Conservation (phyloP, 108 stramenopile genomes). For the Skeletonema costatum region DNA sequence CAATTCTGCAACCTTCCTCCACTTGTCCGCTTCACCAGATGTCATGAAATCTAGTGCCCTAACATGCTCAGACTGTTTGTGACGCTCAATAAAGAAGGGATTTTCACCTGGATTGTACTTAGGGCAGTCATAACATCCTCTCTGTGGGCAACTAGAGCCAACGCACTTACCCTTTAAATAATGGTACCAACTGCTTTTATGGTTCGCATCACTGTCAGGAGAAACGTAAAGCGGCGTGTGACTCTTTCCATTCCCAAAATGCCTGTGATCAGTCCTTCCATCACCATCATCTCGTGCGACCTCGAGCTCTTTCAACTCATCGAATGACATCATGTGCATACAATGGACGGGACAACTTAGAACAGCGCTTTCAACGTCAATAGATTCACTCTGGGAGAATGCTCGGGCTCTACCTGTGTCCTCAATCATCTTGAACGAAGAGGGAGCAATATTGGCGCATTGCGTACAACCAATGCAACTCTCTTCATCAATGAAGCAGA, state of each 20-base stretch:
- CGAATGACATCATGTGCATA: constrained; percentile 76
- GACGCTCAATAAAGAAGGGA: constrained; percentile 64
- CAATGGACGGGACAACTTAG: constrained; percentile 76
- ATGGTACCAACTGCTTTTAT: constrained; percentile 74
- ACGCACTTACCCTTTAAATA: constrained; percentile 69
- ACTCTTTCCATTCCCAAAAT: constrained; percentile 46
- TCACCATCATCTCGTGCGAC: constrained; percentile 63
- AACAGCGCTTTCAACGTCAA: constrained; percentile 70
- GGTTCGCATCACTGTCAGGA: constrained; percentile 74
- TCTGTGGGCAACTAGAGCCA: constrained; percentile 65
- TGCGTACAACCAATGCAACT: constrained; percentile 75
- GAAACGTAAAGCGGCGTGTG: constrained; percentile 74
- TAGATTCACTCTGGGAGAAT: constrained; percentile 55
- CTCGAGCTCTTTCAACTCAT: constrained; percentile 77
- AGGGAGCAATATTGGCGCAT: constrained; percentile 70
- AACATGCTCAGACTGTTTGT: constrained; percentile 54
- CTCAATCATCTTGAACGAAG: constrained; percentile 69
- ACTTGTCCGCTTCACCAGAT: constrained; percentile 65
- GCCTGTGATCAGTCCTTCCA: constrained; percentile 57
- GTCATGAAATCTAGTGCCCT: constrained; percentile 68
- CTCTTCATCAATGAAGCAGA: constrained; percentile 89
- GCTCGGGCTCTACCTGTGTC: constrained; percentile 81
- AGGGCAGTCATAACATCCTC: constrained; percentile 85
- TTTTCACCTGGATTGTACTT: constrained; percentile 67
- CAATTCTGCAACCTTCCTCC: constrained; percentile 68